Evolutionary conservation across 805 yeast species (phyloP), one percentile per base, ranked within the genome.

Genomic region (Wickerhamiella kazuoi): DNA sequence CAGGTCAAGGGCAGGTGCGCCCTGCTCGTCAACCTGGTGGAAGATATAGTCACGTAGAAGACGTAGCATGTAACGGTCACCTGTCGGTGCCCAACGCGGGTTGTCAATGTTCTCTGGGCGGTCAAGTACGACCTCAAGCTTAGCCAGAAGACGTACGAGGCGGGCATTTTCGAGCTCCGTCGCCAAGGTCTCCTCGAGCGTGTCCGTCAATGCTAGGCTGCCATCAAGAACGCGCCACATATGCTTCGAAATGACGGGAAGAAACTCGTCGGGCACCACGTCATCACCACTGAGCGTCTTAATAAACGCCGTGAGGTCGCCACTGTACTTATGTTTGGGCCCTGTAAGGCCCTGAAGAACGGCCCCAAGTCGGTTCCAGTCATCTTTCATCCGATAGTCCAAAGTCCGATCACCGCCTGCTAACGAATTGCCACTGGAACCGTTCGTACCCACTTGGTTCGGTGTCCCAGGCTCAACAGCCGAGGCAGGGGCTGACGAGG

Each of bases 151-250:
- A 43, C 97, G 67, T 48, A 87, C 83, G 23, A 90, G 60, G 43
- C 97, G 66, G 3, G 80, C 90, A 56, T 90, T 90, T 55, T 90
- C 97, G 20, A 86, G 60, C 56, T 87, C 97, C 40, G 69, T 67
- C 14, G 72, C 56, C 30, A 90, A 59, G 20, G 51, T 48, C 2
- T 44, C 45, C 44, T 63, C 67, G 21, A 61, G 45, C 13, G 32
- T 35, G 40, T 59, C 61, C 15, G 37, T 44, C 17, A 42, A 42
- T n/a, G 43, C 41, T 5, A 48, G 44, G 13, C 56, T 43, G 9
- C 39, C 34, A 37, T 55, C 55, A 20, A 51, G 21, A 4, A 44
- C 42, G 7, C 48, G 44, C 39, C 47, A 39, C 4, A 47, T 23
- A 32, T 50, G 50, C 18, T 55, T 53, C 17, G 54, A 47, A 28